These are phyloP conservation scores for Globisporangium iwayamae DNA, from an alignment of 352 stramenopile genomes.

Conservation along the genomic window DNA sequence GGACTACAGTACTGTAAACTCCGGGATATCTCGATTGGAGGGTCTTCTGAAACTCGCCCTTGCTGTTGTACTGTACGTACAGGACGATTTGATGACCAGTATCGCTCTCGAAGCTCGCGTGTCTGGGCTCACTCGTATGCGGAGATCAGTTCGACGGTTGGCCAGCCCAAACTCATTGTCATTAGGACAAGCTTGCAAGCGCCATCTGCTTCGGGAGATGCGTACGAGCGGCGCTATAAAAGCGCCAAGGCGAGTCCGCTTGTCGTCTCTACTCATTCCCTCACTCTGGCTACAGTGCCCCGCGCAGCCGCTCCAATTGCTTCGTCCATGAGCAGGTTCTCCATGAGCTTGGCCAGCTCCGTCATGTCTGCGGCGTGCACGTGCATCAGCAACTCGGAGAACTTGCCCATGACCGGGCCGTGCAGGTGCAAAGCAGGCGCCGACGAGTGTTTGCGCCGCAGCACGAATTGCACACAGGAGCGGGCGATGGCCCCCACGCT, in stretches of 20 bases:
- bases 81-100: too few species aligned
- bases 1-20: too few species aligned
- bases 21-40: too few species aligned
- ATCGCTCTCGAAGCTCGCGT: too few species aligned
- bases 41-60: too few species aligned
- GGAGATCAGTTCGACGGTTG: background rate
- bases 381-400: background rate
- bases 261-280: too few species aligned
- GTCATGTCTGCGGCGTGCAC: background rate
- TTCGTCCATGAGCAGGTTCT: conserved; percentile 2
- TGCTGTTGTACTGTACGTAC: too few species aligned
- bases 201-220: too few species aligned
- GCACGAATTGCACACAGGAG: background rate
- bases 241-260: too few species aligned
- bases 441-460: background rate
- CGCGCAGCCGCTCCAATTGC: background rate
- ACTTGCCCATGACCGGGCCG: background rate
- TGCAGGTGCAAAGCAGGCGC: background rate
- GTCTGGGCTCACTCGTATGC: background rate
- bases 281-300: background rate
- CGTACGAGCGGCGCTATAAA: too few species aligned
- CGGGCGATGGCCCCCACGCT: background rate
- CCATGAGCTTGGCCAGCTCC: background rate
- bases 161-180: too few species aligned
- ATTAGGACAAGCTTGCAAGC: too few species aligned